Base-by-base conservation (phyloP, 805 yeast genomes). In the Myxozyma sirexii region DNA sequence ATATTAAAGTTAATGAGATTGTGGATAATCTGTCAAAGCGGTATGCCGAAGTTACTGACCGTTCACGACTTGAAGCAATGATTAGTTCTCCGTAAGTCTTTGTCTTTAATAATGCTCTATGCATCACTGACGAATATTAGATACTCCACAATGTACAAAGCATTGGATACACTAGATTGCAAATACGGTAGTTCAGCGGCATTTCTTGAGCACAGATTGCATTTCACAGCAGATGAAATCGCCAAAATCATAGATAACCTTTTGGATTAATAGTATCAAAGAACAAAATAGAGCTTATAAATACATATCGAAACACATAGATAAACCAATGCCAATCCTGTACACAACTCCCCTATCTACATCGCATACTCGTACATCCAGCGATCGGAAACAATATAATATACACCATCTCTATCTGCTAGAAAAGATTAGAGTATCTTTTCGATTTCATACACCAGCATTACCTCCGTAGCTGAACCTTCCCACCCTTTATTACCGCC, bases 401-500 rank as follows among this genome's bases (percentile, higher is more conserved):
- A n/a, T n/a, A 31, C 41, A 46, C n/a, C n/a, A n/a, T n/a, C n/a
- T n/a, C n/a, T n/a, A n/a, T n/a, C 13, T 15, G 33, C 24, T 7
- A 10, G 26, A 23, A 24, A 27, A 41, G 15, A n/a, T 55, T 52
- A 63, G 37, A 56, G 27, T n/a, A 64, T 64, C 33, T 62, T 49
- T n/a, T 67, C 69, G 19, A 92, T 86, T 66, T 90, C 96, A 71
- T 92, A 93, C 24, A 90, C 79, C 66, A 91, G 80, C 8, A 88
- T 88, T n/a, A 84, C 82, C 59, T 91, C 97, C 0, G 94, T 86
- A 24, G 87, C 81, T 38, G 79, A 76, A 2, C 96, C 91, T 66
- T 87, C 91, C 97, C 97, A 93, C 4, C 99, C 99, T 69, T 97
- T 81, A 63, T 88, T 90, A 8, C 99, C 99, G 71, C 96, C 87